Conservation (phyloP, 2,329 filamentous ascomycete genomes). For the Pseudogymnoascus sp. region DNA sequence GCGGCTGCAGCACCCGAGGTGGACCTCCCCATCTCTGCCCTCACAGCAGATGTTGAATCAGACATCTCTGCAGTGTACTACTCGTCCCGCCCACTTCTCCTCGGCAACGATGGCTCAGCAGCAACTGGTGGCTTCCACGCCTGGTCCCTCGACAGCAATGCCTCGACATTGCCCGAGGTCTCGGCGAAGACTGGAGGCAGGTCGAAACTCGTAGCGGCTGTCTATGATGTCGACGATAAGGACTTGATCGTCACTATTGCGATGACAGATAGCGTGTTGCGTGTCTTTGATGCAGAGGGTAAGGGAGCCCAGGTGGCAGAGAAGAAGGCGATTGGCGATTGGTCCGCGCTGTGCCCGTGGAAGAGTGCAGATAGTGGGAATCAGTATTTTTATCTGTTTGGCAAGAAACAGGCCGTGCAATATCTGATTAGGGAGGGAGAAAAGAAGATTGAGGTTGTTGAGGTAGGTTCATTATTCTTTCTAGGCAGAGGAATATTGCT, state of each 20-base stretch:
- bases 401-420: constrained; percentile 33
- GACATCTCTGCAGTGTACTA: constrained; percentile 36
- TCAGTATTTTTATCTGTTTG: constrained; percentile 38
- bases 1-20: neutral
- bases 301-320: constrained; percentile 27
- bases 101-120: constrained; percentile 39
- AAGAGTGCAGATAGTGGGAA: constrained; percentile 31
- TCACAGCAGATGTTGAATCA: constrained; percentile 32
- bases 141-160: constrained; percentile 28
- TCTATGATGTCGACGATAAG: neutral
- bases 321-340: constrained; percentile 35
- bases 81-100: constrained; percentile 28
- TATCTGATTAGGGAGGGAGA: constrained; percentile 29
- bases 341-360: constrained; percentile 40
- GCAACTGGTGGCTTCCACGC: constrained; percentile 35
- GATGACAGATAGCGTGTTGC: constrained; percentile 32
- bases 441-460: constrained; percentile 6
- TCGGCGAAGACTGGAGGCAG: constrained; percentile 40
- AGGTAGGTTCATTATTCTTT: neutral
- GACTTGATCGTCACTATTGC: constrained; percentile 22
- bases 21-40: constrained; percentile 26
- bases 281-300: constrained; percentile 36
- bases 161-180: constrained; percentile 21
- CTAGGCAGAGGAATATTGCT: constrained; percentile 12
- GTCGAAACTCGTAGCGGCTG: constrained; percentile 16